Evolutionary conservation across 2,329 filamentous ascomycete species (phyloP).

Genomic region (Paecilomyces niveus): DNA sequence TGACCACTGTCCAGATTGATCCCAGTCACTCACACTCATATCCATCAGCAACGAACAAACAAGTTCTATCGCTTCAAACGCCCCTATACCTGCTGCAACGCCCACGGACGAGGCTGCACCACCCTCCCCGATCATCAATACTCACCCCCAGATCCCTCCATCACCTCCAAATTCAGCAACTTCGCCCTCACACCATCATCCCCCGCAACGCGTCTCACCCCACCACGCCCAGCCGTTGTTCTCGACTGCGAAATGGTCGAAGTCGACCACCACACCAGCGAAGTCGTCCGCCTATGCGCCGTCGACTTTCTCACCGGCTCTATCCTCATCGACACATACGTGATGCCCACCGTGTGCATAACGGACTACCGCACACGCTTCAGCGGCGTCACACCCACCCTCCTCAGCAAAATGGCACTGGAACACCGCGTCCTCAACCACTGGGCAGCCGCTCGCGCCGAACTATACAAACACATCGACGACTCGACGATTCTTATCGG

Average conservation of each 20-base stretch:
- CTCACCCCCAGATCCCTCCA: neutral
- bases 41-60: neutral
- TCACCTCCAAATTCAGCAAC: neutral
- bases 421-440: constrained; percentile 28
- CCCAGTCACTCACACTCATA: neutral
- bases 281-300: constrained; percentile 32
- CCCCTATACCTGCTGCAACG: neutral
- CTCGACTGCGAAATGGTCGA: constrained; percentile 47
- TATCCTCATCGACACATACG: constrained; percentile 38
- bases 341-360: constrained; percentile 29
- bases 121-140: neutral
- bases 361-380: constrained; percentile 31
- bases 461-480: constrained; percentile 38
- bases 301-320: constrained; percentile 43
- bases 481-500: constrained; percentile 42
- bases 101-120: neutral
- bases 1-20: no score
- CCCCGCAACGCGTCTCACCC: neutral
- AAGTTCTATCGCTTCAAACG: neutral
- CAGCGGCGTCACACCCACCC: constrained; percentile 31
- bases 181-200: neutral
- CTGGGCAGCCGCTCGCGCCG: constrained; percentile 37
- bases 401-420: constrained; percentile 24
- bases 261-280: constrained; percentile 19
- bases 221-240: constrained; percentile 25